A percentile compares a stretch with the other conserved stretches of the same genome.
Conservation (phyloP, 345 rosid genomes). For the Corchorus capsularis region DNA sequence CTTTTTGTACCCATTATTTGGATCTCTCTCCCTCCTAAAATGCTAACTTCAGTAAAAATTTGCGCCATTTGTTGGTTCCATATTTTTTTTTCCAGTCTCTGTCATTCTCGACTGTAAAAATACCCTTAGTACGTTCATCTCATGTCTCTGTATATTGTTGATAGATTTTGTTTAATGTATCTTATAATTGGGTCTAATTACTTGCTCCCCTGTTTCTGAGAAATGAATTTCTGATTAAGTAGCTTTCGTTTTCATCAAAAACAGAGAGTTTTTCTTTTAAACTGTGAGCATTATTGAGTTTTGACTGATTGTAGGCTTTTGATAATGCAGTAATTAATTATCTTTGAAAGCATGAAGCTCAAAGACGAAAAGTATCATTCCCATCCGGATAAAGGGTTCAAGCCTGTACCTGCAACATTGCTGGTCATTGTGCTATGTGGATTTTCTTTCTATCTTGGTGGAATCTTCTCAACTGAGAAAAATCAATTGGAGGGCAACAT, state of each 20-base stretch:
- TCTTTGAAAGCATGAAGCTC: slow-evolving; percentile 57
- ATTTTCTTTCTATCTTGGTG: slow-evolving; percentile 90
- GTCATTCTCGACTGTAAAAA: neutral
- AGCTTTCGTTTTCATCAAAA: neutral
- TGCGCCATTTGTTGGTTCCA: neutral
- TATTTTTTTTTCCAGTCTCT: neutral
- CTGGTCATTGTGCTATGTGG: slow-evolving; percentile 63
- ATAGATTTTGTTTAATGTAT: neutral
- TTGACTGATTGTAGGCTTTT: slow-evolving; percentile 2
- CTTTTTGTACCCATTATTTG: neutral
- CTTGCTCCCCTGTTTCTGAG: neutral
- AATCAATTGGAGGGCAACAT: slow-evolving; percentile 23
- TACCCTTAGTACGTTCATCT: neutral
- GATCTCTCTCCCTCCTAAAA: slow-evolving; percentile 26
- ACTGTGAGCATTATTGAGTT: neutral
- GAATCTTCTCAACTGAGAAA: slow-evolving; percentile 68
- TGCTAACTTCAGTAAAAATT: neutral
- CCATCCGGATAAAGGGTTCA: slow-evolving; percentile 52
- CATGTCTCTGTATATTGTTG: neutral
- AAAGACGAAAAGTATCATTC: slow-evolving; percentile 74
- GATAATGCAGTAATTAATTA: slow-evolving; percentile 36
- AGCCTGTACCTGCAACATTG: slow-evolving; percentile 49
- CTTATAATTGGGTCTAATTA: slow-evolving; percentile 1
- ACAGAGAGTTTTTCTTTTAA: neutral
- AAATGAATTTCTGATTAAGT: neutral